A percentile compares a stretch with the other conserved stretches of the same genome.
Conservation (phyloP, 164 flowering plant species). For the Aristolochia fimbriata region DNA sequence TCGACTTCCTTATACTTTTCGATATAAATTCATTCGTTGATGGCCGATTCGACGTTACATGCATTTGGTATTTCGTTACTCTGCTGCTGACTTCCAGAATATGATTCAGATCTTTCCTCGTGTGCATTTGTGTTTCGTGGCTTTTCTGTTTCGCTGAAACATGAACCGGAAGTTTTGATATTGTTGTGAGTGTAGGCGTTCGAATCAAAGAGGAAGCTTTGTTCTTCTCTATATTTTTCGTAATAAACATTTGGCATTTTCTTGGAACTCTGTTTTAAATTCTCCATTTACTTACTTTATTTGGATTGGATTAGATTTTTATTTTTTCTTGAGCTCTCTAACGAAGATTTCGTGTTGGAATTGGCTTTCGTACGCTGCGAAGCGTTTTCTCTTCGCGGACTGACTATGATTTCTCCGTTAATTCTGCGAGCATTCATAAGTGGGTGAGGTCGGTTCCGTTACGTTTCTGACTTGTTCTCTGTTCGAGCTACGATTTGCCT, state of each 20-base stretch:
- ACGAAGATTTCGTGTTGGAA: too few relatives aligned
- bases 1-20: constrained; percentile 12
- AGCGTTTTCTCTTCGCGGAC: too few relatives aligned
- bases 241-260: background rate
- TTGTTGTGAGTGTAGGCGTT: background rate
- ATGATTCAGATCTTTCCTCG: background rate
- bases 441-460: too few relatives aligned
- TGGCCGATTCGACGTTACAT: background rate
- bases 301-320: too few relatives aligned
- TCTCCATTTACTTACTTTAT: background rate
- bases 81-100: background rate
- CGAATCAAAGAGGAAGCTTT: background rate
- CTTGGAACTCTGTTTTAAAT: background rate
- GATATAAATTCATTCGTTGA: background rate
- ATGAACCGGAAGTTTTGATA: background rate
- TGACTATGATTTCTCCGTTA: too few relatives aligned
- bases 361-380: too few relatives aligned
- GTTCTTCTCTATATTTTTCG: background rate
- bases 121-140: background rate
- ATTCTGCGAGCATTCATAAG: too few relatives aligned
- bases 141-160: background rate
- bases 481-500: too few relatives aligned
- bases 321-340: too few relatives aligned
- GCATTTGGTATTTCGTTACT: background rate
- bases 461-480: too few relatives aligned